Percentiles rank a stretch among this genome's conserved stretches.
phyloP scores from a whole-genome alignment of 2,329 filamentous ascomycete genomes.

The Saccharata proteae region DNA sequence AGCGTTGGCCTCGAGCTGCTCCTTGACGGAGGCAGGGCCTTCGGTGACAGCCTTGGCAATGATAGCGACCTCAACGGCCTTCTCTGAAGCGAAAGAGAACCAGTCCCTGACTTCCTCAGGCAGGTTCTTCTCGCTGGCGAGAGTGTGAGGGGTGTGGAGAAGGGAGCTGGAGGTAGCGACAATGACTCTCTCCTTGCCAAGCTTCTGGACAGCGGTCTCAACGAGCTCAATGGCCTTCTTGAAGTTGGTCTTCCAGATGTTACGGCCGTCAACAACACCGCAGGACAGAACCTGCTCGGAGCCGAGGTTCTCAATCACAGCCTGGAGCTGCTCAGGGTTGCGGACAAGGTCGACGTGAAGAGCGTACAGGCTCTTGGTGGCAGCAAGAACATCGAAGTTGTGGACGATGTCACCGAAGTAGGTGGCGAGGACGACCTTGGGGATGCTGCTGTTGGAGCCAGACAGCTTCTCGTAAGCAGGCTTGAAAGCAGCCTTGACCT shows the following conservation, averaged over 20 bases:
- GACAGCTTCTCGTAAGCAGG: constrained; percentile 85
- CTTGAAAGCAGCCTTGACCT: constrained; percentile 96
- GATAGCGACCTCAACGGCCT: constrained; percentile 77
- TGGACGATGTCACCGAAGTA: constrained; percentile 99
- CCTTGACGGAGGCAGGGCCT: constrained; percentile 72
- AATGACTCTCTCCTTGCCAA: constrained; percentile 95
- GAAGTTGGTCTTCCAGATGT: constrained; percentile 99
- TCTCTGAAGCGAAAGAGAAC: constrained; percentile 98
- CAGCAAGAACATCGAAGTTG: constrained; percentile 85
- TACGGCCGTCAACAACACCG: constrained; percentile 95
- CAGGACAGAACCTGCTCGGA: constrained; percentile 82
- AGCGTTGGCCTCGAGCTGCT: constrained; percentile 91
- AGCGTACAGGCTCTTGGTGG: constrained; percentile 60
- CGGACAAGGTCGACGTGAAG: constrained; percentile 95
- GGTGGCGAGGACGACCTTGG: constrained; percentile 81
- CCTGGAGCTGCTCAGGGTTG: constrained; percentile 92
- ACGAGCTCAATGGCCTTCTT: constrained; percentile 85
- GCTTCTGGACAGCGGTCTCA: constrained; percentile 83
- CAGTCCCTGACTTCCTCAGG: constrained; percentile 87
- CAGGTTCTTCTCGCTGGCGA: constrained; percentile 97
- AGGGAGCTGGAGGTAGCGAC: constrained; percentile 95
- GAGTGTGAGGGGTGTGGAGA: constrained; percentile 95
- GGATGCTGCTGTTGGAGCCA: constrained; percentile 68
- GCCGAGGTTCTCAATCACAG: constrained; percentile 71
- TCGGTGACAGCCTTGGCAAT: constrained; percentile 97